Percentiles rank a stretch among this genome's conserved stretches.
phyloP scores from a whole-genome alignment of 2,329 filamentous ascomycete species.

The Aspergillus sojae region DNA sequence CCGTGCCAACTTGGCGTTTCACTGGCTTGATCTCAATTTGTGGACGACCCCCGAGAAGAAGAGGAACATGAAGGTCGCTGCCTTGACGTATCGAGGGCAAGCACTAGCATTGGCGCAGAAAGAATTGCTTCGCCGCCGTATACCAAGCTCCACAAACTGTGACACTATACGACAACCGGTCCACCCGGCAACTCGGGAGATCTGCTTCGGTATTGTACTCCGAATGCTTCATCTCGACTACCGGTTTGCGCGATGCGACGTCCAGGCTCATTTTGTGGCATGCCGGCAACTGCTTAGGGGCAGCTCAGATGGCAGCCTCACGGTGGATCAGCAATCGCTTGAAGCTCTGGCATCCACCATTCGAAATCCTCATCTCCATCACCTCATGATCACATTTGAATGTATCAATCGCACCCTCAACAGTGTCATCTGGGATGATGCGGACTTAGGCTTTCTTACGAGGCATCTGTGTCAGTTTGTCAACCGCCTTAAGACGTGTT shows the following conservation, averaged over 20 bases:
- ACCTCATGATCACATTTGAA: conserved; percentile 5
- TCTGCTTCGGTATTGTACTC: neutral
- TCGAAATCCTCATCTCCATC: conserved; percentile 5
- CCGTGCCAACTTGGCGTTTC: conserved; percentile 1
- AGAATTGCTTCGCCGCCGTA: neutral
- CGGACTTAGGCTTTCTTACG: neutral
- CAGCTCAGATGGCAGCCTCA: neutral
- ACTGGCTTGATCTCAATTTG: conserved; percentile 1
- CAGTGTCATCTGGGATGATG: conserved; percentile 4
- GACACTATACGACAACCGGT: no score
- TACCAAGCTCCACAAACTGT: neutral
- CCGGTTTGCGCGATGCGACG: neutral
- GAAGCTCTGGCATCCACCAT: neutral
- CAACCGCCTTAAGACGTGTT: neutral
- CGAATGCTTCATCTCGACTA: conserved; percentile 7
- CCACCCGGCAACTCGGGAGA: neutral
- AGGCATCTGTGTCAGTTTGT: neutral
- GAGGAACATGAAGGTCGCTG: neutral
- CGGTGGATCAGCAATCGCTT: neutral
- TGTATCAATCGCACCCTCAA: neutral
- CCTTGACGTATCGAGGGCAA: conserved; percentile 2
- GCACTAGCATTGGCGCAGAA: neutral
- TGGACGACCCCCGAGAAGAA: neutral
- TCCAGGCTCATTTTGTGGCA: conserved; percentile 1
- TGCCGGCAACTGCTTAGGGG: neutral